Evolutionary conservation across 306 rosid species (phyloP), one percentile per base, ranked within the genome.

Genomic region (Begonia fuchsioides): DNA sequence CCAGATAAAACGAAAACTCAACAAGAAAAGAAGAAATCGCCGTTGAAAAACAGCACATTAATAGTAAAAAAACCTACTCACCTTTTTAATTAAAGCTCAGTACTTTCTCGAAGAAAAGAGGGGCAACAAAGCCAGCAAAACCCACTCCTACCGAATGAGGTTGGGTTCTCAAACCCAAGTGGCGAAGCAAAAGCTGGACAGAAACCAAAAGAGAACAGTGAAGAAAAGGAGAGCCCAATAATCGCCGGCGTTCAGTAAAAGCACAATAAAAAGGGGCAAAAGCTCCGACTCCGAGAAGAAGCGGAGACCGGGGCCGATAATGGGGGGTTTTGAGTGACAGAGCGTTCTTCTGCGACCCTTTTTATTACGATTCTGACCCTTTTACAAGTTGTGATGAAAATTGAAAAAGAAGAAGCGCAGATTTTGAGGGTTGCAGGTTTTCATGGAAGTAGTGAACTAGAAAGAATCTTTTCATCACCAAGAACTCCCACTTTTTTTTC

Each of bases 311-410:
- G 13, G 54, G 62, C 26, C 54, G 63, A 58, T 17, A 58, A 49
- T 38, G 40, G 49, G 40, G n/a, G 55, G 47, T 19, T 58, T 58
- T 0, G 15, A 16, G 18, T 58, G 55, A 39, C 49, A 58, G 54
- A 49, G 1, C 10, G 39, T 44, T 53, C 53, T 12, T 11, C 17
- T 49, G 18, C 46, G n/a, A n/a, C n/a, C n/a, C 41, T 15, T 5
- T 9, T 58, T 49, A 49, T 58, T 58, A 58, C 63, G 63, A 49
- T 49, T 58, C 54, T 58, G 47, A 20, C 54, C 50, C 63, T 58
- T 49, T 10, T 10, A 41, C 45, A 41, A 41, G 4, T 41, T 41
- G 45, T 2, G 45, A 26, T 26, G 35, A 4, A 41, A 41, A 41
- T n/a, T n/a, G n/a, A n/a, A n/a, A n/a, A n/a, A n/a, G n/a, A 13